A percentile compares a stretch with the other conserved stretches of the same genome.
Evolutionary conservation across 2,329 filamentous ascomycete species (phyloP).

Genomic region (Chrysosporium queenslandicum): DNA sequence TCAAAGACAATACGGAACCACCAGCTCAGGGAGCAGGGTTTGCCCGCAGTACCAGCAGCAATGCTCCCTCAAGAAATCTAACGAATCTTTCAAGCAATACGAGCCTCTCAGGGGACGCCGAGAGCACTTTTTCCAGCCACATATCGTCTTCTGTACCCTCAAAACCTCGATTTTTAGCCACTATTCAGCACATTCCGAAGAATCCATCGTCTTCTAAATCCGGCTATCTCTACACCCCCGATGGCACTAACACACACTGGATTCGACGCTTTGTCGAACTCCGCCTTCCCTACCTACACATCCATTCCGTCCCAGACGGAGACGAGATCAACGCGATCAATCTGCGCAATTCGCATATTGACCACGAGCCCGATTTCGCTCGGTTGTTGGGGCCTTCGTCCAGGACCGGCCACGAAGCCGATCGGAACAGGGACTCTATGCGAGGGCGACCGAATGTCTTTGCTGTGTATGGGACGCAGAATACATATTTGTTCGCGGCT

Average conservation of each 20-base stretch:
- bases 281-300: constrained; percentile 78
- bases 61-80: constrained; percentile 8
- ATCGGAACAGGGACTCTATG: constrained; percentile 23
- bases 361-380: constrained; percentile 80
- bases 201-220: constrained; percentile 73
- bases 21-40: constrained; percentile 30
- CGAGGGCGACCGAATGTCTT: constrained; percentile 62
- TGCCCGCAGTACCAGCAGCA: constrained; percentile 13
- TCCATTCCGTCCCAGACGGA: constrained; percentile 74
- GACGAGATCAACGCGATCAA: constrained; percentile 88
- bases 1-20: constrained; percentile 38
- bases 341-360: constrained; percentile 78
- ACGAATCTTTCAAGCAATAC: constrained; percentile 23
- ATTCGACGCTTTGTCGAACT: constrained; percentile 88
- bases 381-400: constrained; percentile 54
- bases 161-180: constrained; percentile 60
- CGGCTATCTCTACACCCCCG: constrained; percentile 77
- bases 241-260: constrained; percentile 73
- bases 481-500: constrained; percentile 89
- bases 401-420: constrained; percentile 24
- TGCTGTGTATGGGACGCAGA: constrained; percentile 86
- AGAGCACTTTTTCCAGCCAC: constrained; percentile 4
- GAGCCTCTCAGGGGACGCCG: constrained; percentile 17
- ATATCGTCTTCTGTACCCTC: constrained; percentile 20
- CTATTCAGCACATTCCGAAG: constrained; percentile 67